These are phyloP conservation scores for Metschnikowia peoriensis DNA, from an alignment of 805 yeast genomes.

Conservation along the genomic window DNA sequence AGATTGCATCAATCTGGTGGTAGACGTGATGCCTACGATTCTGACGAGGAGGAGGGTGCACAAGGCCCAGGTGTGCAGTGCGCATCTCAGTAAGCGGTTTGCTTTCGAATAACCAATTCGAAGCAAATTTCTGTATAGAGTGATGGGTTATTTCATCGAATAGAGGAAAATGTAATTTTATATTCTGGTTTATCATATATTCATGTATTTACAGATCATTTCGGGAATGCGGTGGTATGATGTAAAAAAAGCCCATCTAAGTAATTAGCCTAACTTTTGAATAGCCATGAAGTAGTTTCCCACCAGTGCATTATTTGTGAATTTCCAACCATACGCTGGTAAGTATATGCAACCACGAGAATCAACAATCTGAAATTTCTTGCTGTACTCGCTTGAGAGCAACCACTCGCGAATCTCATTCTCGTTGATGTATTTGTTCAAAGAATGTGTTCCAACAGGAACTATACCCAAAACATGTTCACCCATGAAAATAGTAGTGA, in stretches of 20 bases:
- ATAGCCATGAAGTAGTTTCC: conserved; percentile 94
- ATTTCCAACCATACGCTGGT: conserved; percentile 84
- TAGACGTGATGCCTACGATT: conserved; percentile 44
- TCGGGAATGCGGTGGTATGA: background rate
- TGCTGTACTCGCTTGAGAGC: conserved; percentile 29
- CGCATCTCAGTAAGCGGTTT: conserved; percentile 22
- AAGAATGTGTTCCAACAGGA: conserved; percentile 90
- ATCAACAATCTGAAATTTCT: conserved; percentile 54
- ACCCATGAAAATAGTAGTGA: conserved; percentile 89
- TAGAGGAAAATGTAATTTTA: conserved; percentile 1
- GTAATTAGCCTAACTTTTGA: conserved; percentile 34
- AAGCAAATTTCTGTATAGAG: background rate
- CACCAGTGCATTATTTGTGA: conserved; percentile 53
- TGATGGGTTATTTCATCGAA: background rate
- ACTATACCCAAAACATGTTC: conserved; percentile 79
- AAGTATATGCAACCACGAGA: conserved; percentile 79
- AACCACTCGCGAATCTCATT: conserved; percentile 70
- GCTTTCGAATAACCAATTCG: background rate
- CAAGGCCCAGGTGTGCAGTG: conserved; percentile 28
- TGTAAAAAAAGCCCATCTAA: too few relatives aligned
- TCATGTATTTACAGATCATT: background rate
- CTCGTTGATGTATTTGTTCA: conserved; percentile 80
- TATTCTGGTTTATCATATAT: background rate
- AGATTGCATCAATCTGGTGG: conserved; percentile 48
- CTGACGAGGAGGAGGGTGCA: conserved; percentile 44